Evolutionary conservation across 306 rosid genomes (phyloP).

Genomic region (Rosa persica): DNA sequence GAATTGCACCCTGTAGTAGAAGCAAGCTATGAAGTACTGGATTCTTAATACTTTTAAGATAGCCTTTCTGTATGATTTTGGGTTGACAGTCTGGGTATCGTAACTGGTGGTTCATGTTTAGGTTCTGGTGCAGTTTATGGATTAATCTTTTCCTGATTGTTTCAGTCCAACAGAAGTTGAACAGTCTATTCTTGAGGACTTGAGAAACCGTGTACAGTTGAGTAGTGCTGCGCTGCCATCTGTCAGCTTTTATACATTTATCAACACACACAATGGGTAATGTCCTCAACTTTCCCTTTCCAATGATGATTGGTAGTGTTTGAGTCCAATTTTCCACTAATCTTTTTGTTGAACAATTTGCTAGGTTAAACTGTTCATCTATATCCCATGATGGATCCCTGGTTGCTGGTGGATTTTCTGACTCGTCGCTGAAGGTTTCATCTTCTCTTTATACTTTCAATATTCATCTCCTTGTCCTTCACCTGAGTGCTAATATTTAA

Average conservation of each 20-base stretch:
- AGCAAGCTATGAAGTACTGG: not conserved
- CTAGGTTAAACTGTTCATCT: slow-evolving; percentile 89
- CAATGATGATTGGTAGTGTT: slow-evolving; percentile 17
- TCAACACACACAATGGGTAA: slow-evolving; percentile 89
- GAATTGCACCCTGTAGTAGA: not conserved
- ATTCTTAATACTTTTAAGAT: not conserved
- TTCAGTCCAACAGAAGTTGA: slow-evolving; percentile 87
- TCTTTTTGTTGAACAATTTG: slow-evolving; percentile 22
- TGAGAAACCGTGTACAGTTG: slow-evolving; percentile 95
- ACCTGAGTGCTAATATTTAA: slow-evolving; percentile 24
- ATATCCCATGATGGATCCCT: slow-evolving; percentile 91
- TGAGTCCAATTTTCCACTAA: slow-evolving; percentile 24
- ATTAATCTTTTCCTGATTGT: slow-evolving; percentile 30
- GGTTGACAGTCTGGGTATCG: slow-evolving; percentile 11
- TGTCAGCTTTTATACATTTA: slow-evolving; percentile 85
- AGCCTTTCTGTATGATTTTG: not conserved
- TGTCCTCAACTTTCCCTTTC: slow-evolving; percentile 19
- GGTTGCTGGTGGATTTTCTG: slow-evolving; percentile 98
- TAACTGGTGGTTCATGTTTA: not conserved
- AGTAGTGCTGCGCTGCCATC: slow-evolving; percentile 87
- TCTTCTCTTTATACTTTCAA: slow-evolving; percentile 13
- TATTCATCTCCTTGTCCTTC: not conserved
- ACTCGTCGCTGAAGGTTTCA: slow-evolving; percentile 80
- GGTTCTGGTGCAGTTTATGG: slow-evolving; percentile 19
- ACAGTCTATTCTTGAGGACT: slow-evolving; percentile 91